Evolutionary conservation across 441 rosid genomes (phyloP).

Genomic region (Eutrema salsugineum): DNA sequence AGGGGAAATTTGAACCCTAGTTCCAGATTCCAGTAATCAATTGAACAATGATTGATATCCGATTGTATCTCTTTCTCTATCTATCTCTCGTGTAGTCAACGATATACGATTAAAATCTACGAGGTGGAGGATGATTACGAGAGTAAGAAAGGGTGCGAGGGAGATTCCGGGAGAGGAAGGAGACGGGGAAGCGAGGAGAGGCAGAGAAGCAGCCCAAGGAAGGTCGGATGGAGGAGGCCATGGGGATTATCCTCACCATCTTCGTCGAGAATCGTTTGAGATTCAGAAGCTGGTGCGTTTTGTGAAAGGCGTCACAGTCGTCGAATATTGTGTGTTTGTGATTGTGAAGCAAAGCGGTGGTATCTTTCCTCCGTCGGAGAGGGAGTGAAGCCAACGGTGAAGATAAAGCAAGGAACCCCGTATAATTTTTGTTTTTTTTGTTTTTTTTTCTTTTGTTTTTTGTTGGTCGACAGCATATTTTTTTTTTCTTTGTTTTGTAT

Average conservation of each 20-base stretch:
- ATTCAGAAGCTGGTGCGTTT: background rate
- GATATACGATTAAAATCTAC: background rate
- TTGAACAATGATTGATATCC: background rate
- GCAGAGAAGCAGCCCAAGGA: conserved; percentile 45
- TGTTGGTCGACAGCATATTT: too few species aligned
- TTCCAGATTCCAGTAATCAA: conserved; percentile 3
- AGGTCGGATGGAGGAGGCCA: conserved; percentile 75
- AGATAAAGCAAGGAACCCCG: conserved; percentile 1
- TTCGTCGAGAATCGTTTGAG: background rate
- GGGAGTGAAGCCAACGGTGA: conserved; percentile 19
- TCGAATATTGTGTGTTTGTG: background rate
- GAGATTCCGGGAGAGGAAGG: conserved; percentile 28
- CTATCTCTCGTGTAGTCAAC: background rate
- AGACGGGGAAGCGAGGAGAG: conserved; percentile 34
- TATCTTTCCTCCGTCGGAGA: conserved; percentile 22
- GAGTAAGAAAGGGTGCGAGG: conserved; percentile 41
- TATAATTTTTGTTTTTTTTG: background rate
- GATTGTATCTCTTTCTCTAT: background rate
- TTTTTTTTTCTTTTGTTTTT: too few species aligned
- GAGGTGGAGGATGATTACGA: conserved; percentile 26
- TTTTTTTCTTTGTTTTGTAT: too few species aligned
- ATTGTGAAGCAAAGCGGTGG: conserved; percentile 1
- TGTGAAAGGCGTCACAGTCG: background rate
- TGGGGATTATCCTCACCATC: conserved; percentile 64
- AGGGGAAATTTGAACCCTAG: background rate